Evolutionary conservation across 1,139 yeast genomes (phyloP).

Genomic region (Meyerozyma elateridarum): DNA sequence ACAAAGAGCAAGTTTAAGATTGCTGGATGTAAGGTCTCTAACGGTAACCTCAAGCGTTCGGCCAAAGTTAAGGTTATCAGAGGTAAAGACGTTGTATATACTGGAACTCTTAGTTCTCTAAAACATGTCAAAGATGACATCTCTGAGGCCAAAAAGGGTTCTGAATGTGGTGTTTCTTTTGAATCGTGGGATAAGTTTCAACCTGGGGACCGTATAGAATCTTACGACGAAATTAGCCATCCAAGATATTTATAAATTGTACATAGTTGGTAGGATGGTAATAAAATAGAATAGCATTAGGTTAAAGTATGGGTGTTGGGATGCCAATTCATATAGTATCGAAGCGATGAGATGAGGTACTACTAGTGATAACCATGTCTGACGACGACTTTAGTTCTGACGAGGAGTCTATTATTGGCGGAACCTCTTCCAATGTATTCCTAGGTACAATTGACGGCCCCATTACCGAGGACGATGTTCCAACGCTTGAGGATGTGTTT

Average conservation of each 20-base stretch:
- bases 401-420: conserved; percentile 30
- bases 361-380: conserved; percentile 10
- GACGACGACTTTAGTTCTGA: conserved; percentile 45
- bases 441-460: conserved; percentile 65
- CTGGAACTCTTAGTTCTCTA: conserved; percentile 69
- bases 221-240: conserved; percentile 64
- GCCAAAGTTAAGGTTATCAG: conserved; percentile 64
- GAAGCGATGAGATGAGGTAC: conserved; percentile 10
- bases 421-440: conserved; percentile 27
- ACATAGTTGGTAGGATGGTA: too few relatives aligned
- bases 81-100: conserved; percentile 47
- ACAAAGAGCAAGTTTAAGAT: conserved; percentile 45
- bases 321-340: neutral
- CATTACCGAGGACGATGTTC: conserved; percentile 36
- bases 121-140: conserved; percentile 84
- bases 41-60: conserved; percentile 62
- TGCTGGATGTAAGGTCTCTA: conserved; percentile 85
- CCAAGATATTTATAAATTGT: conserved; percentile 55
- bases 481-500: conserved; percentile 68
- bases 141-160: conserved; percentile 72
- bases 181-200: conserved; percentile 66
- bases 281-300: too few relatives aligned
- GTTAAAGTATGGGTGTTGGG: conserved; percentile 3
- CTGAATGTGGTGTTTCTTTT: conserved; percentile 85
- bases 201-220: conserved; percentile 73